Conservation (phyloP, 2,329 filamentous ascomycete species). For the Chaetomiaceae sp. region DNA sequence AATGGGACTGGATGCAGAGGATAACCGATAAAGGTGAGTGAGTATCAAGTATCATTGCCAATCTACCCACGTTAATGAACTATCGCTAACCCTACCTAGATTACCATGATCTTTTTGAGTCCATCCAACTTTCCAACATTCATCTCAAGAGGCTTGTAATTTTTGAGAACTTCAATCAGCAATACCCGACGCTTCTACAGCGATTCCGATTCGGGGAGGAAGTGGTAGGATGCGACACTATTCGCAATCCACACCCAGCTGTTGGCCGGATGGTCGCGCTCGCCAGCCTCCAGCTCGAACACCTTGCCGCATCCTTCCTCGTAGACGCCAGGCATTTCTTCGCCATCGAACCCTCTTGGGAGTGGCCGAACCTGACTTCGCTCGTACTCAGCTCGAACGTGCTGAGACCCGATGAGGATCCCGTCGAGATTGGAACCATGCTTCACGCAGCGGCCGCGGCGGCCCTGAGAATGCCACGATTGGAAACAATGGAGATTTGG, state of each 20-base stretch:
- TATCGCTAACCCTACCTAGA: neutral
- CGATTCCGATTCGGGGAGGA: neutral
- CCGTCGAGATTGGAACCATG: neutral
- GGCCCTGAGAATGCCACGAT: neutral
- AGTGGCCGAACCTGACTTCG: neutral
- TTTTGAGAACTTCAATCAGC: neutral
- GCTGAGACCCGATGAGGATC: neutral
- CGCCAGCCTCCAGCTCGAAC: constrained; percentile 1
- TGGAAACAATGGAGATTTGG: constrained; percentile 4
- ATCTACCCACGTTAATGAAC: neutral
- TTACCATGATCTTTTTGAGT: neutral
- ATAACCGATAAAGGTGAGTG: neutral
- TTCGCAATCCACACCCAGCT: neutral
- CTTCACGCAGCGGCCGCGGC: neutral
- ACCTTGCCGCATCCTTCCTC: neutral
- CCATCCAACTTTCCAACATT: neutral
- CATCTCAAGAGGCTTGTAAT: neutral
- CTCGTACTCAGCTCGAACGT: neutral
- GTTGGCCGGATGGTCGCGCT: neutral
- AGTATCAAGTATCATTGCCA: neutral
- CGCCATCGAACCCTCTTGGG: neutral
- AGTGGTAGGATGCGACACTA: neutral
- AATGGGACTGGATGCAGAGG: neutral
- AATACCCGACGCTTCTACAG: neutral
- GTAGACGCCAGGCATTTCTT: neutral